These are phyloP conservation scores for Cytospora piceae DNA, from an alignment of 2,329 filamentous ascomycete species.

Conservation along the genomic window DNA sequence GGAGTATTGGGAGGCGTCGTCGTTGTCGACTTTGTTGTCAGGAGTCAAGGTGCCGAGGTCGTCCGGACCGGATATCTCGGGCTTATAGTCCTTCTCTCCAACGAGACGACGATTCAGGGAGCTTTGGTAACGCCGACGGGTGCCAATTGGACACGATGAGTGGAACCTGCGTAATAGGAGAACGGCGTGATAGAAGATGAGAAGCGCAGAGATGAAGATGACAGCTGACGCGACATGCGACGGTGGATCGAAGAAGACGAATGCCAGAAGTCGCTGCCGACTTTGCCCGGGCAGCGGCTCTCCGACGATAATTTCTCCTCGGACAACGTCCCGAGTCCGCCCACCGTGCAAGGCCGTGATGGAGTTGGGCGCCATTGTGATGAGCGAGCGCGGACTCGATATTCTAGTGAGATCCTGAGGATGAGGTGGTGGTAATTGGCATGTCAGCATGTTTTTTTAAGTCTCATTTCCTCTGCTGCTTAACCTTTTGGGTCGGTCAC, in stretches of 20 bases:
- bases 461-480: no score
- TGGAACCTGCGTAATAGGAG: background rate
- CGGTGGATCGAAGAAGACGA: background rate
- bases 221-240: background rate
- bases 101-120: background rate
- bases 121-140: background rate
- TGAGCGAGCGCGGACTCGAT: background rate
- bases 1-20: background rate
- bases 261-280: conserved; percentile 17
- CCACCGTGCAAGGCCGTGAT: conserved; percentile 1
- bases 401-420: background rate
- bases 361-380: conserved; percentile 11
- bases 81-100: background rate
- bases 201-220: background rate
- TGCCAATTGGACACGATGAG: background rate
- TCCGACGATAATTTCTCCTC: background rate
- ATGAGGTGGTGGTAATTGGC: background rate
- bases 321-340: conserved; percentile 3
- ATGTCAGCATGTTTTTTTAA: background rate
- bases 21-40: background rate
- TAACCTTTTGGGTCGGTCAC: no score
- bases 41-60: no score
- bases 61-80: background rate
- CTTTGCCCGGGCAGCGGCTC: conserved; percentile 4
- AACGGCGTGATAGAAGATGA: background rate